These are phyloP conservation scores for Setomelanomma holmii DNA, from an alignment of 2,329 filamentous ascomycete genomes.

Conservation along the genomic window DNA sequence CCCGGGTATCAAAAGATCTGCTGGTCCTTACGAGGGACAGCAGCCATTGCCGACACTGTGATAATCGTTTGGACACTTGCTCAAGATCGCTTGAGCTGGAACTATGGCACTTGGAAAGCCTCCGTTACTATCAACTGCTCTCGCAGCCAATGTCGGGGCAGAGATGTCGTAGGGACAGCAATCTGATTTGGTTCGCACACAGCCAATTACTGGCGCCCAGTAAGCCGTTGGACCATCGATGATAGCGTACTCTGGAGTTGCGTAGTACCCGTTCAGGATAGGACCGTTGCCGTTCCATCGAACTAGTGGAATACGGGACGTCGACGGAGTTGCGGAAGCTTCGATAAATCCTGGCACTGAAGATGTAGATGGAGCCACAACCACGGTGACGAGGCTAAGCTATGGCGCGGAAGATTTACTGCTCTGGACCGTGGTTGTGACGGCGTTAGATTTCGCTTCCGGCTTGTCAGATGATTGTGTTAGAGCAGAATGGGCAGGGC, in stretches of 20 bases:
- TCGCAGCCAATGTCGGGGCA: slow-evolving; percentile 1
- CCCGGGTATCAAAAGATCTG: not conserved
- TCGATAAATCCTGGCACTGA: not conserved
- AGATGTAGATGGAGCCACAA: slow-evolving; percentile 7
- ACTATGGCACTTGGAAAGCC: slow-evolving; percentile 15
- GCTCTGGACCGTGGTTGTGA: slow-evolving; percentile 2
- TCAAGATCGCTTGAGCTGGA: slow-evolving; percentile 12
- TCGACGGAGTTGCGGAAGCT: not conserved
- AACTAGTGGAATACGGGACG: slow-evolving; percentile 12
- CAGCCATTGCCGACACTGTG: slow-evolving; percentile 15
- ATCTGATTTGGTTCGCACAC: slow-evolving; percentile 15
- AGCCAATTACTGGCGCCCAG: slow-evolving; percentile 23
- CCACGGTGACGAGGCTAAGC: slow-evolving; percentile 16
- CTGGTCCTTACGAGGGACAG: slow-evolving; percentile 21
- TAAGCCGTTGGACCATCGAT: slow-evolving; percentile 21
- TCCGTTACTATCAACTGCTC: slow-evolving; percentile 3
- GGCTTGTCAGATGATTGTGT: slow-evolving; percentile 3
- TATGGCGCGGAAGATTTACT: slow-evolving; percentile 12
- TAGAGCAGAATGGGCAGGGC: not conserved
- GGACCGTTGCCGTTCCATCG: slow-evolving; percentile 14
- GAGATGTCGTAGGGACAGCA: slow-evolving; percentile 22
- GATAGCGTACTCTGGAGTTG: slow-evolving; percentile 17
- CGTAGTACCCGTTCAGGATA: slow-evolving; percentile 21
- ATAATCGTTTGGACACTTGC: slow-evolving; percentile 21
- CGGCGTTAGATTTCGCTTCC: not conserved